Percentiles rank a stretch among this genome's conserved stretches.
Evolutionary conservation across 371 early-diverging fungal species (phyloP).

Genomic region (Saksenaea vasiformis): DNA sequence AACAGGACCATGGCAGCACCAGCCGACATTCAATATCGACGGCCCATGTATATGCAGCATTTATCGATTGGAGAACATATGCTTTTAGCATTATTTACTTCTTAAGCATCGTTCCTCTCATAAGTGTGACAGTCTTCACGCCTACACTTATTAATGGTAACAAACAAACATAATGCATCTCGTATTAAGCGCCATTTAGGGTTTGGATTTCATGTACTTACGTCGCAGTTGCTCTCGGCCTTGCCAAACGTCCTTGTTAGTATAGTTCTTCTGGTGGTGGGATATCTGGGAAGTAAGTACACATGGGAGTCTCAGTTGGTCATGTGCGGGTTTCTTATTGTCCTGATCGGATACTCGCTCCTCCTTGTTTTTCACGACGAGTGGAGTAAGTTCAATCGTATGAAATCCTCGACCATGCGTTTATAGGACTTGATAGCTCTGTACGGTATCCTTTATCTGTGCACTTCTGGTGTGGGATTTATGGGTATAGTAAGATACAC

Average conservation of each 20-base stretch:
- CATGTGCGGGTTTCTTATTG: conserved; percentile 18
- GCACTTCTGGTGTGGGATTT: conserved; percentile 12
- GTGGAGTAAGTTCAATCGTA: conserved; percentile 24
- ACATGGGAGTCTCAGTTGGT: conserved; percentile 20
- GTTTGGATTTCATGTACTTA: conserved; percentile 22
- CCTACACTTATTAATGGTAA: conserved; percentile 26
- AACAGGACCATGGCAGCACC: not conserved
- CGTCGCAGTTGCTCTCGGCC: conserved; percentile 31
- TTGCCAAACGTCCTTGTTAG: conserved; percentile 26
- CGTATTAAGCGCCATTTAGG: not conserved
- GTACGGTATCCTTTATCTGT: not conserved
- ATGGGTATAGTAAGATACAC: conserved; percentile 15
- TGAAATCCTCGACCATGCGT: not conserved
- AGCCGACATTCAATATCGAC: not conserved
- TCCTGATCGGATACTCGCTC: conserved; percentile 17
- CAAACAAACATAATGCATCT: not conserved
- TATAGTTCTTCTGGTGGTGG: conserved; percentile 20
- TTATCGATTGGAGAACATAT: conserved; percentile 31
- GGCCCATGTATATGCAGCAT: conserved; percentile 4
- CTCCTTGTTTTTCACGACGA: conserved; percentile 16
- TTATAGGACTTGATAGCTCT: not conserved
- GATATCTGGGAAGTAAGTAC: conserved; percentile 23
- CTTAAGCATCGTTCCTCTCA: conserved; percentile 15
- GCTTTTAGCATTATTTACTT: conserved; percentile 21
- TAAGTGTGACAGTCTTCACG: conserved; percentile 23